These are phyloP conservation scores for Candida tunisiensis DNA, from an alignment of 1,139 yeast species.

Conservation along the genomic window DNA sequence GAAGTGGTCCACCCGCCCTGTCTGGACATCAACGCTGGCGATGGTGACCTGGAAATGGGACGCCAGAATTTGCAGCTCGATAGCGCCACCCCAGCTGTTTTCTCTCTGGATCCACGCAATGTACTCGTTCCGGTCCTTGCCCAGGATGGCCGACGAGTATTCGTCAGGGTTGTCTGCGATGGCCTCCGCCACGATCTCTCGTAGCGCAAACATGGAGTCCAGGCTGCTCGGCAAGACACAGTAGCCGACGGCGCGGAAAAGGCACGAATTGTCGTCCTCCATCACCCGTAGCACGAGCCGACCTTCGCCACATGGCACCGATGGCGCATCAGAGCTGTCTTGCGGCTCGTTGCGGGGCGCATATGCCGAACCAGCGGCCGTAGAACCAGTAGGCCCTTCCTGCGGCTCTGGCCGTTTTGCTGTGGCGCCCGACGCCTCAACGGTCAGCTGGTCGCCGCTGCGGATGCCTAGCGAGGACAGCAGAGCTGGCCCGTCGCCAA, in stretches of 20 bases:
- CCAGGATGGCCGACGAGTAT: slow-evolving; percentile 47
- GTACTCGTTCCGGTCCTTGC: slow-evolving; percentile 32
- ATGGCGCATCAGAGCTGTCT: not conserved
- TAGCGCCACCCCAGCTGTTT: slow-evolving; percentile 79
- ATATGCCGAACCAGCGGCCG: too few relatives aligned
- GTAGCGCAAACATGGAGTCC: slow-evolving; percentile 26
- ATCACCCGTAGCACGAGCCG: slow-evolving; percentile 37
- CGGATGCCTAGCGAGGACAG: slow-evolving; percentile 28
- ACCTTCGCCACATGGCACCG: slow-evolving; percentile 2
- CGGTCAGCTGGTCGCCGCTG: slow-evolving; percentile 40
- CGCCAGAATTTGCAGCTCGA: slow-evolving; percentile 54
- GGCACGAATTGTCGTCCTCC: slow-evolving; percentile 69
- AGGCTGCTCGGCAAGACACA: slow-evolving; percentile 25
- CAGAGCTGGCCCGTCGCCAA: slow-evolving; percentile 9
- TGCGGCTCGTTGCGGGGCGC: too few relatives aligned
- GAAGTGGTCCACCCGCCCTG: slow-evolving; percentile 42
- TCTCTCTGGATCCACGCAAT: slow-evolving; percentile 42
- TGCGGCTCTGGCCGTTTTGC: not conserved
- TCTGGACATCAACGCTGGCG: slow-evolving; percentile 52
- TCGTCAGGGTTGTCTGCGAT: slow-evolving; percentile 28
- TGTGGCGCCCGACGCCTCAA: slow-evolving; percentile 13
- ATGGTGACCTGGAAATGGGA: slow-evolving; percentile 36
- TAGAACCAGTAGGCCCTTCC: too few relatives aligned
- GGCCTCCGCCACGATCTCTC: slow-evolving; percentile 29
- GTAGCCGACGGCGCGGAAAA: slow-evolving; percentile 53